phyloP scores from a whole-genome alignment of 805 yeast species.

The Debaryomyces hansenii region DNA sequence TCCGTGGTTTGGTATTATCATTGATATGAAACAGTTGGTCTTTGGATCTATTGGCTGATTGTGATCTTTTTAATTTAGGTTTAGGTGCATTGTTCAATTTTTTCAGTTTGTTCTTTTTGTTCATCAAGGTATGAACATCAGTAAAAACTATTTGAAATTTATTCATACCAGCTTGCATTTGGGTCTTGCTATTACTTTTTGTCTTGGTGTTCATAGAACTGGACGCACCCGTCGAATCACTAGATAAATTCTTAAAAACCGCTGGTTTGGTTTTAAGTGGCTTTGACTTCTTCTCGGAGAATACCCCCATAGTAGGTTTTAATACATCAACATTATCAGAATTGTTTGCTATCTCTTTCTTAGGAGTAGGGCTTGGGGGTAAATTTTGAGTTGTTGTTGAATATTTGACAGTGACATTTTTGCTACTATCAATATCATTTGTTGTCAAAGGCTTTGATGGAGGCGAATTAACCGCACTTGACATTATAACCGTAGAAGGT shows the following conservation, averaged over 20 bases:
- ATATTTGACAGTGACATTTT: constrained; percentile 3
- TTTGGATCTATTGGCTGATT: not conserved
- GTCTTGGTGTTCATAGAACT: not conserved
- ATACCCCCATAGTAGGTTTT: constrained; percentile 40
- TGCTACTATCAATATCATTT: constrained; percentile 7
- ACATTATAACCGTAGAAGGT: constrained; percentile 44
- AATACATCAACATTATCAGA: constrained; percentile 9
- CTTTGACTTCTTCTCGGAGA: constrained; percentile 24
- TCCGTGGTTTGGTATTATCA: not conserved
- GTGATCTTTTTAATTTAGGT: not conserved
- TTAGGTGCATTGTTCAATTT: not conserved
- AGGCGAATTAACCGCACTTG: constrained; percentile 25
- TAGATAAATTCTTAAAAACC: constrained; percentile 7
- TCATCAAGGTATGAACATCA: constrained; percentile 33
- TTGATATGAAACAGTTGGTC: not conserved
- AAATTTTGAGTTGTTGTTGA: constrained; percentile 1
- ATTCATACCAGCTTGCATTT: constrained; percentile 42
- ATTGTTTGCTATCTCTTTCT: constrained; percentile 16
- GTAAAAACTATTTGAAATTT: constrained; percentile 49
- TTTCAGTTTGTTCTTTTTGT: constrained; percentile 15
- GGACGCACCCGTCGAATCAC: not conserved
- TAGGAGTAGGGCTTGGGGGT: constrained; percentile 43
- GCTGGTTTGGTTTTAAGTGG: constrained; percentile 3
- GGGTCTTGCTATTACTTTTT: constrained; percentile 18
- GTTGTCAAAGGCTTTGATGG: constrained; percentile 2